Evolutionary conservation across 257 asterid species (phyloP), one percentile per base, ranked within the genome.

Genomic region (Echium plantagineum): DNA sequence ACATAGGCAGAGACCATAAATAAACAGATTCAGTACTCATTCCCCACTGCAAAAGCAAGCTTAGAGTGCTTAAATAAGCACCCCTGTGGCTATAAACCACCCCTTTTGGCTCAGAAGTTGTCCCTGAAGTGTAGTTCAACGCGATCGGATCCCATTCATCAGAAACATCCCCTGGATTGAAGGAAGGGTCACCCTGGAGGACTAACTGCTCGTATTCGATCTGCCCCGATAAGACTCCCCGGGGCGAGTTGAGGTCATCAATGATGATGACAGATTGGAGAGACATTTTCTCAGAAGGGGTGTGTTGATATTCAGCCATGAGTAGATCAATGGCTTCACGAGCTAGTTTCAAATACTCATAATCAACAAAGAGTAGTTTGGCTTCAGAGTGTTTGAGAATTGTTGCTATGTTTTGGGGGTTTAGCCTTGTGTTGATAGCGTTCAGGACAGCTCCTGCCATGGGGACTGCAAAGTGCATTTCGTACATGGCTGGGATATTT

Each of bases 381-480:
- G 94, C 94, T 38, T 86, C 94, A 0, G 97, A 82, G 52, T 89
- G 95, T 8, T 57, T 63, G 15, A 89, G 93, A 24, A 89, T 81
- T 7, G 83, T 74, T 19, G 95, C 86, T 13, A 89, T 58, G 63
- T 58, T 81, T 9, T 62, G 74, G 2, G 94, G 80, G 24, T 89
- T 85, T 0, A 89, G 82, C 63, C 97, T 79, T 1, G 89, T 82
- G 76, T 89, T 89, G 69, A 89, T 76, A 0, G 95, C 58, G 74
- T 85, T 89, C 17, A 89, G 79, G 4, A 89, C 90, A 0, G 89
- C 96, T 20, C 97, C 95, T 0, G 97, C 94, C 97, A 89, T 86
- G 2, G 95, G 95, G 63, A 89, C 97, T 1, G 94, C 93, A 55
- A 86, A 89, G 71, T 86, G 95, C 95, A 89, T 82, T 35, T 89